Conservation (phyloP, 768 basidiomycete species). For the Phylloporus sp. region DNA sequence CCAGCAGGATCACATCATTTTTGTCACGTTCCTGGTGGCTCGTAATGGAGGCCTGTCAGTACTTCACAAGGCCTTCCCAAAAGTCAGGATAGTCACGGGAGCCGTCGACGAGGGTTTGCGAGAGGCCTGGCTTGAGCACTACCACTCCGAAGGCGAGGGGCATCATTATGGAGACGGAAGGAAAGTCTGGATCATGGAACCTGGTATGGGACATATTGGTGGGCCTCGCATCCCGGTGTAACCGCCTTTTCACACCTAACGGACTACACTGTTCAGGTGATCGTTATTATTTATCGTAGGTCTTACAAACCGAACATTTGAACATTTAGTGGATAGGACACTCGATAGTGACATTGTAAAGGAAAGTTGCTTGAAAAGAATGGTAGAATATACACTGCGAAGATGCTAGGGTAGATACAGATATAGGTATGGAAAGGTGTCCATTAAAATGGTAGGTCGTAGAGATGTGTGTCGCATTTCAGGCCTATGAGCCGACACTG, state of each 20-base stretch:
- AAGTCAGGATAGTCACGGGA: constrained; percentile 79
- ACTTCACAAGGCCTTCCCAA: constrained; percentile 79
- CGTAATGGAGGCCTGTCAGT: constrained; percentile 75
- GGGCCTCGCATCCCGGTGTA: constrained; percentile 11
- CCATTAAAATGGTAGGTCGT: constrained; percentile 5
- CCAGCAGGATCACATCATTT: constrained; percentile 77
- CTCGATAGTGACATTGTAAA: constrained; percentile 2
- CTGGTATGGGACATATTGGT: constrained; percentile 90
- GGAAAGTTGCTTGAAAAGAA: constrained; percentile 11
- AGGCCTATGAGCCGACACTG: background rate
- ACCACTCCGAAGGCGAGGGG: constrained; percentile 43
- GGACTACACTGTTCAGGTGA: constrained; percentile 27
- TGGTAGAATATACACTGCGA: constrained; percentile 14
- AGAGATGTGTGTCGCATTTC: background rate
- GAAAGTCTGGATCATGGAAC: constrained; percentile 80
- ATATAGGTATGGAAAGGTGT: background rate
- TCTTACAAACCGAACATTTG: constrained; percentile 8
- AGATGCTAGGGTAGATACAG: constrained; percentile 5
- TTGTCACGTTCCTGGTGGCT: constrained; percentile 86
- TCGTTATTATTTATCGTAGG: constrained; percentile 36
- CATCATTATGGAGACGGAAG: constrained; percentile 45
- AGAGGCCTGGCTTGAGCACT: constrained; percentile 68
- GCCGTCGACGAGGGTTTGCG: constrained; percentile 75
- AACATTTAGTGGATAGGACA: constrained; percentile 7
- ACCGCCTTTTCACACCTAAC: background rate